Percentiles rank a stretch among this genome's conserved stretches.
These are phyloP conservation scores for Trypethelium eluteriae DNA, from an alignment of 495 filamentous ascomycete genomes.

Conservation along the genomic window DNA sequence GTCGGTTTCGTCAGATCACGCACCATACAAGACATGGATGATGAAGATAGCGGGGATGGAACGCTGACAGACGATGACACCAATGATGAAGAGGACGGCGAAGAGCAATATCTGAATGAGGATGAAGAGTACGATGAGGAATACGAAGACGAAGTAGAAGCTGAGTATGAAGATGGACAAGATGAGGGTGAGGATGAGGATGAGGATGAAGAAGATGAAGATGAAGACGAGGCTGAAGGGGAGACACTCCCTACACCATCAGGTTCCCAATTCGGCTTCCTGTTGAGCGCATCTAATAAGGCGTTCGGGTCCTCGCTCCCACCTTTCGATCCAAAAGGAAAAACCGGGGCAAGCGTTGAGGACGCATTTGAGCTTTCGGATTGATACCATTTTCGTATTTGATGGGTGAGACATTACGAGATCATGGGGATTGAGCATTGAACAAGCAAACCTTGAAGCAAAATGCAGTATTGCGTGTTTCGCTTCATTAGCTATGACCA, in stretches of 20 bases:
- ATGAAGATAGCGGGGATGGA: neutral
- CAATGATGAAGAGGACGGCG: neutral
- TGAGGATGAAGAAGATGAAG: slow-evolving; percentile 16
- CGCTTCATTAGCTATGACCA: neutral
- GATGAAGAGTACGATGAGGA: slow-evolving; percentile 15
- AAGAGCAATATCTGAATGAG: neutral
- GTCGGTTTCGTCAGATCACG: slow-evolving; percentile 4
- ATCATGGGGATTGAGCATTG: neutral
- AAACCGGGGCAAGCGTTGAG: neutral
- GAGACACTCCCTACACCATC: neutral
- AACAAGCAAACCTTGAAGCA: neutral
- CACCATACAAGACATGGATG: neutral
- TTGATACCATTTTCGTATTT: slow-evolving; percentile 9
- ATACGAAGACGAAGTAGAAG: slow-evolving; percentile 19
- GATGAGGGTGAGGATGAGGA: slow-evolving; percentile 22
- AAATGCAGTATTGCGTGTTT: neutral
- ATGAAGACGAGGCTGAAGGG: slow-evolving; percentile 17
- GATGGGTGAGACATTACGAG: neutral
- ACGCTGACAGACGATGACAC: slow-evolving; percentile 5
- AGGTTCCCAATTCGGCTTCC: neutral
- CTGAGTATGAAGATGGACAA: slow-evolving; percentile 9
- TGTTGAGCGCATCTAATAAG: neutral
- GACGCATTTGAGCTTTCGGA: slow-evolving; percentile 5
- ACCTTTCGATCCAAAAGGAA: slow-evolving; percentile 3
- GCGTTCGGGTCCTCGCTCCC: neutral